Evolutionary conservation across 345 rosid species (phyloP).

Genomic region (Murraya koenigii): DNA sequence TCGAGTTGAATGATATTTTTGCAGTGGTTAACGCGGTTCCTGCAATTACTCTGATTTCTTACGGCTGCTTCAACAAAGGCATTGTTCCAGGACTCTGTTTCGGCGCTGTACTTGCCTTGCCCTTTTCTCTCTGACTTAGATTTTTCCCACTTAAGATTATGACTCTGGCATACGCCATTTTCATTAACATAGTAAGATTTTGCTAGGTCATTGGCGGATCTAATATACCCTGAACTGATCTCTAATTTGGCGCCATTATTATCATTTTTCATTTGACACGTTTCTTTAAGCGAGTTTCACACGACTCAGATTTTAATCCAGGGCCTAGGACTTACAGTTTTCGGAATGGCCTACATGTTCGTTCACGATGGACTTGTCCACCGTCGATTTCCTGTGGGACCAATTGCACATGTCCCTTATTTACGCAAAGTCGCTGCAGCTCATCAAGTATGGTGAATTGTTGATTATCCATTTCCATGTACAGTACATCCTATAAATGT

Average conservation of each 20-base stretch:
- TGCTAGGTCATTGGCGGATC: neutral
- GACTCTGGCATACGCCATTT: neutral
- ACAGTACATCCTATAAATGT: neutral
- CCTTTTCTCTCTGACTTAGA: neutral
- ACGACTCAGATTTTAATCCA: neutral
- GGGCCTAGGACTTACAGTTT: constrained; percentile 69
- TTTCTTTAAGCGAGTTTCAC: no score
- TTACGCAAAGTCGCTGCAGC: constrained; percentile 59
- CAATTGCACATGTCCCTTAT: constrained; percentile 62
- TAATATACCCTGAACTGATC: neutral
- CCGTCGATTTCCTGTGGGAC: constrained; percentile 70
- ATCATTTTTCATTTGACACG: neutral
- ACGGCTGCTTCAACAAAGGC: constrained; percentile 52
- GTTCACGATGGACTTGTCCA: constrained; percentile 75
- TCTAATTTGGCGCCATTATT: neutral
- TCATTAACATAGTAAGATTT: neutral
- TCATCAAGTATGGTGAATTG: constrained; percentile 60
- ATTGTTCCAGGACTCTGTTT: constrained; percentile 63
- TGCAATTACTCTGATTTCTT: constrained; percentile 47
- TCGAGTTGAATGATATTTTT: constrained; percentile 60
- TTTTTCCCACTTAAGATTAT: neutral
- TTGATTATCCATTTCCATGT: neutral
- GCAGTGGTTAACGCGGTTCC: constrained; percentile 61
- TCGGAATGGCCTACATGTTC: constrained; percentile 77
- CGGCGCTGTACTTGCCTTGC: constrained; percentile 46